Conservation (phyloP, 371 early-diverging fungal genomes). For the Rhizopus delemar region DNA sequence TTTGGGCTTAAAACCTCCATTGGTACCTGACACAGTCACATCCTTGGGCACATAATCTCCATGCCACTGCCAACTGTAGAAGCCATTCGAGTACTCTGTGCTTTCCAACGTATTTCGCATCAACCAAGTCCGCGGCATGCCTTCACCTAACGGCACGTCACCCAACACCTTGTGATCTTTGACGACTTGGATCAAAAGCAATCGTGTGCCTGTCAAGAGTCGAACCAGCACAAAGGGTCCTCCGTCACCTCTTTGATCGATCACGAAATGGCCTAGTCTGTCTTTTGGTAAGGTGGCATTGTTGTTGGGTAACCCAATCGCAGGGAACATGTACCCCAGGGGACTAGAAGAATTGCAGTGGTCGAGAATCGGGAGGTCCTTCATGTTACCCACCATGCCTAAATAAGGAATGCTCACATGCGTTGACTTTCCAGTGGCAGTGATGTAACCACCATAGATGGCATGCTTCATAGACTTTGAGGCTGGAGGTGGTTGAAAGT, state of each 20-base stretch:
- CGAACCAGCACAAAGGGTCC: conserved; percentile 25
- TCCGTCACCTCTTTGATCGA: background rate
- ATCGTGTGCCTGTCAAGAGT: conserved; percentile 26
- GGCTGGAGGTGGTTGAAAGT: conserved; percentile 40
- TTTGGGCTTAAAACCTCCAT: background rate
- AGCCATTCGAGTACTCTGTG: conserved; percentile 18
- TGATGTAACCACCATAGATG: conserved; percentile 34
- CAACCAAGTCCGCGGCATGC: conserved; percentile 17
- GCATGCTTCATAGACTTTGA: conserved; percentile 11
- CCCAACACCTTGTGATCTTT: conserved; percentile 17
- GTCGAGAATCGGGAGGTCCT: conserved; percentile 25
- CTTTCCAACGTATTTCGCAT: conserved; percentile 20
- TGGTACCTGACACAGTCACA: conserved; percentile 11
- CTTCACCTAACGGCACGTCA: conserved; percentile 20
- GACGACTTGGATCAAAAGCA: conserved; percentile 25
- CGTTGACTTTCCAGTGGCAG: background rate
- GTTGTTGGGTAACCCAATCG: conserved; percentile 22
- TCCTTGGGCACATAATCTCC: conserved; percentile 27
- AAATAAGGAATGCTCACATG: conserved; percentile 28
- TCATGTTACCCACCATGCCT: conserved; percentile 38
- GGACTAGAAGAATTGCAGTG: conserved; percentile 5
- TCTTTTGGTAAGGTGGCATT: conserved; percentile 5
- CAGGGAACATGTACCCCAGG: conserved; percentile 20
- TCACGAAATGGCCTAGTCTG: conserved; percentile 10
- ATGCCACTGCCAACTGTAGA: conserved; percentile 28